A percentile compares a stretch with the other conserved stretches of the same genome.
These are phyloP conservation scores for Rhododendron vialii DNA, from an alignment of 148 eudicot species.

Conservation along the genomic window DNA sequence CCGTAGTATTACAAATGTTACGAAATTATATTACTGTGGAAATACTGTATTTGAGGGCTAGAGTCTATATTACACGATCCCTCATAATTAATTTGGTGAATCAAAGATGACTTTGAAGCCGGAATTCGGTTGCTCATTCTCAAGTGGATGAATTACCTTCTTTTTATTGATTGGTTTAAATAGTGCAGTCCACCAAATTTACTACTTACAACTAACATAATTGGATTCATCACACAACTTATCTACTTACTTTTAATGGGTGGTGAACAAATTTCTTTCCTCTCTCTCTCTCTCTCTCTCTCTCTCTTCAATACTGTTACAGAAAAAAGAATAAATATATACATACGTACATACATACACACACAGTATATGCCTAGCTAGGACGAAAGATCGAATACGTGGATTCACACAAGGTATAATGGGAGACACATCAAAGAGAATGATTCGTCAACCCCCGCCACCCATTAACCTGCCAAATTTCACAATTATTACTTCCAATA, in stretches of 20 bases:
- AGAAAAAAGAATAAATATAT: neutral
- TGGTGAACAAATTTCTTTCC: neutral
- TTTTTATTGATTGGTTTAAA: neutral
- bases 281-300: neutral
- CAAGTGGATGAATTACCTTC: neutral
- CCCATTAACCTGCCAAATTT: constrained; percentile 28
- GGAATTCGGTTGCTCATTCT: neutral
- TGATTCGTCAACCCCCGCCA: constrained; percentile 32
- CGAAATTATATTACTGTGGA: too few relatives aligned
- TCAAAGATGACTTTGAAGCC: neutral
- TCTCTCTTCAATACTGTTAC: neutral
- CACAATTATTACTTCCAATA: constrained; percentile 14
- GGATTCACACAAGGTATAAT: constrained; percentile 27
- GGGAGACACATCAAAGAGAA: constrained; percentile 27
- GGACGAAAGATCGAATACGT: constrained; percentile 4
- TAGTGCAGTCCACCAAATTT: neutral
- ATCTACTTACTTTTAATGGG: neutral
- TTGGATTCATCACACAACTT: neutral
- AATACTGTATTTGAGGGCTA: too few relatives aligned
- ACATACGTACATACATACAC: neutral
- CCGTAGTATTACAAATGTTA: too few relatives aligned
- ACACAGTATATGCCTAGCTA: too few relatives aligned
- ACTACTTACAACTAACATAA: neutral
- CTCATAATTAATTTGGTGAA: neutral
- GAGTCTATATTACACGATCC: neutral